These are phyloP conservation scores for Bipolaris victoriae DNA, from an alignment of 2,329 filamentous ascomycete genomes.

Conservation along the genomic window DNA sequence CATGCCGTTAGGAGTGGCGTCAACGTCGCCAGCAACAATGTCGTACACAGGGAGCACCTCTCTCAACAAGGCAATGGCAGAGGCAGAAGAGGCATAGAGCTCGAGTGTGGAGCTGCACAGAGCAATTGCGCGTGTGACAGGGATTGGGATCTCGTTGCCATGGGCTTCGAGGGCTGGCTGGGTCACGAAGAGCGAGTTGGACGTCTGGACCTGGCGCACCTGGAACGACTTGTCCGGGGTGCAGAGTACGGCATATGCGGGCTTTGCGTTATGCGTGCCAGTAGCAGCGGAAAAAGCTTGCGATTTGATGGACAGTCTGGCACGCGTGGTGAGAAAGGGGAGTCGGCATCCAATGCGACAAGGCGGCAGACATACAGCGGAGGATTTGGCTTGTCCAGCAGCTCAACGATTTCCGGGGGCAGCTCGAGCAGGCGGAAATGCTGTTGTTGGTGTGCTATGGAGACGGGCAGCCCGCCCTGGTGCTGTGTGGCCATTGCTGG, in stretches of 20 bases:
- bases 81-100: slow-evolving; percentile 43
- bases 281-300: slow-evolving; percentile 30
- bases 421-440: slow-evolving; percentile 66
- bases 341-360: slow-evolving; percentile 22
- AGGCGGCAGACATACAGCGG: slow-evolving; percentile 47
- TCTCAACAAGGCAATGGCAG: slow-evolving; percentile 47
- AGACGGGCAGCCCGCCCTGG: slow-evolving; percentile 51
- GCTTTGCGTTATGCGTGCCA: slow-evolving; percentile 33
- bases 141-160: slow-evolving; percentile 41
- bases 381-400: slow-evolving; percentile 58
- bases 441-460: slow-evolving; percentile 55
- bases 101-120: slow-evolving; percentile 55
- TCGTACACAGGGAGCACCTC: slow-evolving; percentile 50
- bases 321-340: slow-evolving; percentile 32
- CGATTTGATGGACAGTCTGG: slow-evolving; percentile 48
- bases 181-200: slow-evolving; percentile 66
- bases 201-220: slow-evolving; percentile 69
- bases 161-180: slow-evolving; percentile 50
- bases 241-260: slow-evolving; percentile 63
- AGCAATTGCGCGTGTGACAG: slow-evolving; percentile 52
- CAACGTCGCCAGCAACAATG: slow-evolving; percentile 33
- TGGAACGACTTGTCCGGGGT: slow-evolving; percentile 63
- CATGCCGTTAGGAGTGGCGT: slow-evolving; percentile 36
- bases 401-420: slow-evolving; percentile 61
- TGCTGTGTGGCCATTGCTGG: slow-evolving; percentile 52